Evolutionary conservation across 2,329 filamentous ascomycete species (phyloP), one percentile per base, ranked within the genome.

Genomic region (Lachnellula hyalina): DNA sequence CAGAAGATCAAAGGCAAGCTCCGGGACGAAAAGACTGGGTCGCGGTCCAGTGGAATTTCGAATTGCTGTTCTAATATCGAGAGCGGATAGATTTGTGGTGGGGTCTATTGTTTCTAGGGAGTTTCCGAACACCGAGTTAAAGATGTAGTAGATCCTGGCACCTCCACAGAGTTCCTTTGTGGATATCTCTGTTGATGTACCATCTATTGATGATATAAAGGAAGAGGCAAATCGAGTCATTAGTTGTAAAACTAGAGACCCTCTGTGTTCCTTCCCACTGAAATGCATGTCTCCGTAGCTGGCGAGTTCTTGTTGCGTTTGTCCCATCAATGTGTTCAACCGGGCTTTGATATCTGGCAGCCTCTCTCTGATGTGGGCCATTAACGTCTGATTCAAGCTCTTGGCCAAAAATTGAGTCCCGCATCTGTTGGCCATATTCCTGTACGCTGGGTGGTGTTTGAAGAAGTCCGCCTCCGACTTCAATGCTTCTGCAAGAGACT

Each of bases 271-370:
- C 72, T 96, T 96, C 65, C 94, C 94, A 60, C 89, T 96, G 70
- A 99, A 99, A 65, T 96, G 89, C 77, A 94, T 96, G 70, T 97
- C 95, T 38, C 94, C 94, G 69, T 99, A 99, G 72, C 93, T 96
- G 44, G 94, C 94, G 54, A 99, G 80, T 72, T 99, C 94, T 75
- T 99, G 94, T 70, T 99, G 94, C 48, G 94, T 97, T 73, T 99
- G 94, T n/a, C 94, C 94, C 94, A 99, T 99, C 50, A 99, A 77
- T 0, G 94, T 99, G 73, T 99, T 99, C 58, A 99, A 80, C 53
- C 94, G 86, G 49, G 94, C 94, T 75, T 99, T 99, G 77, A 99
- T 99, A 71, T 99, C 94, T 32, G 94, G 94, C 65, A 99, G 77
- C 47, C 94, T 85, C 70, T 99, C 94, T 57, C 94, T 88, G 68